These are phyloP conservation scores for Tricholoma terreum DNA, from an alignment of 768 basidiomycete species.

Conservation along the genomic window DNA sequence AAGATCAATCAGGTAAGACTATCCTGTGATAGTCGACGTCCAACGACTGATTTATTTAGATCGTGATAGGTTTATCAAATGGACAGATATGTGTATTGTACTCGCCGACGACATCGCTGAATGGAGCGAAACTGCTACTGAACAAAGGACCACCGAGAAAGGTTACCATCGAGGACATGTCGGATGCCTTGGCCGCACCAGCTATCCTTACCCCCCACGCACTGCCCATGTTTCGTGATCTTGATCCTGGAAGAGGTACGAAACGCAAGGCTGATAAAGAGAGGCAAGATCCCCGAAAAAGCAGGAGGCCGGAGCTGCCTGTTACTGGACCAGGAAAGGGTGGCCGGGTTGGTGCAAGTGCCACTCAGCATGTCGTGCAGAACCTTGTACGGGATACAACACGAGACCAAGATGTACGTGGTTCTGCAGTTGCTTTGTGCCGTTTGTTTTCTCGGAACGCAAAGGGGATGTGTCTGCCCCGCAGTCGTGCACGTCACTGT, in stretches of 20 bases:
- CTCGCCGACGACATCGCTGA: slow-evolving; percentile 84
- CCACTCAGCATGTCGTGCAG: slow-evolving; percentile 95
- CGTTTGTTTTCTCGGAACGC: background rate
- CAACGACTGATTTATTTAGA: slow-evolving; percentile 42
- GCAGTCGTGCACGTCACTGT: slow-evolving; percentile 5
- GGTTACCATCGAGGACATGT: slow-evolving; percentile 84
- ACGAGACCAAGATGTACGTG: slow-evolving; percentile 91
- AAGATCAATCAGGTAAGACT: slow-evolving; percentile 91
- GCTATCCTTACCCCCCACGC: slow-evolving; percentile 92
- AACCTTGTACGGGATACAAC: slow-evolving; percentile 89
- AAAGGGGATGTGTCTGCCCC: background rate
- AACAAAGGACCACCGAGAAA: slow-evolving; percentile 85
- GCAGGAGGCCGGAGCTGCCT: slow-evolving; percentile 87
- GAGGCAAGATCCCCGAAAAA: slow-evolving; percentile 85
- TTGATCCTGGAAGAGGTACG: slow-evolving; percentile 64
- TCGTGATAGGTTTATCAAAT: slow-evolving; percentile 83
- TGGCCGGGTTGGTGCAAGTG: slow-evolving; percentile 93
- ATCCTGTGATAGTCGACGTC: slow-evolving; percentile 7
- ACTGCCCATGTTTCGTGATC: slow-evolving; percentile 88
- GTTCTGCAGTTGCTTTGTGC: slow-evolving; percentile 19
- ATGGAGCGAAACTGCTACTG: slow-evolving; percentile 88
- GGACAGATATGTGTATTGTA: slow-evolving; percentile 90
- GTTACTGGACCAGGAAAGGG: slow-evolving; percentile 91
- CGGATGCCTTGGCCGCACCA: slow-evolving; percentile 79
- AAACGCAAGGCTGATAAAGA: slow-evolving; percentile 93